Base-by-base conservation (phyloP, 352 stramenopile species). In the Phytophthora cryptogea region DNA sequence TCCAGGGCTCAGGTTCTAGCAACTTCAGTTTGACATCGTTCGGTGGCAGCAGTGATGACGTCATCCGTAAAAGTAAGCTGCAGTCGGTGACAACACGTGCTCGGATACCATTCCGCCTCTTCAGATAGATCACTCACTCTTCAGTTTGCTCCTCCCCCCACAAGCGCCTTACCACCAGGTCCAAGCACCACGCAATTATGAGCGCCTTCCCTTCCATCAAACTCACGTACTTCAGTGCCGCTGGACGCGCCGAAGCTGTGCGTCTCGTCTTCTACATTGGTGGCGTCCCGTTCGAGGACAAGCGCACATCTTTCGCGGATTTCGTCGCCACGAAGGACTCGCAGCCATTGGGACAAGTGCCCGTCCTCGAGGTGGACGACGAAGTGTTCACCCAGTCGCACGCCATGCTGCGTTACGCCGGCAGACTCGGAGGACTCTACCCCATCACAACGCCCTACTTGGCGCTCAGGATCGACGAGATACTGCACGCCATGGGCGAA, bases 321-420 rank as follows among this genome's bases (percentile, higher is more conserved):
- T 79, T 72, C 43, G 13, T 3, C 9, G 23, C 54, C 30, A 45
- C 58, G 14, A 81, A 82, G 48, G 56, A 63, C 1, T 51, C 60
- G 20, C 48, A 78, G 27, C 76, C 73, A 1, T 63, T 80, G 41
- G 72, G 63, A 0, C 70, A 88, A 32, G 0, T 88, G 20, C 79
- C 78, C 0, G 56, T 69, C 17, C 59, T 86, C 8, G 71, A 83
- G 26, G 64, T 89, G 9, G 67, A 92, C 49, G 85, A 78, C 5
- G 51, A 80, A 5, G 60, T 74, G 20, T 65, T 90, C 43, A 75
- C 71, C 0, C 82, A 94, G 58, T 85, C 72, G 31, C 65, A 79
- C 31, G 76, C 80, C n/a, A 86, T 93, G 13, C 58, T 90, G 32
- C 78, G 80, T 10, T 94, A 83, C 49, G 83, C 77, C 11, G 88